phyloP scores from a whole-genome alignment of 192 early-diverging fungal species.

The Chytriomyces confervae region DNA sequence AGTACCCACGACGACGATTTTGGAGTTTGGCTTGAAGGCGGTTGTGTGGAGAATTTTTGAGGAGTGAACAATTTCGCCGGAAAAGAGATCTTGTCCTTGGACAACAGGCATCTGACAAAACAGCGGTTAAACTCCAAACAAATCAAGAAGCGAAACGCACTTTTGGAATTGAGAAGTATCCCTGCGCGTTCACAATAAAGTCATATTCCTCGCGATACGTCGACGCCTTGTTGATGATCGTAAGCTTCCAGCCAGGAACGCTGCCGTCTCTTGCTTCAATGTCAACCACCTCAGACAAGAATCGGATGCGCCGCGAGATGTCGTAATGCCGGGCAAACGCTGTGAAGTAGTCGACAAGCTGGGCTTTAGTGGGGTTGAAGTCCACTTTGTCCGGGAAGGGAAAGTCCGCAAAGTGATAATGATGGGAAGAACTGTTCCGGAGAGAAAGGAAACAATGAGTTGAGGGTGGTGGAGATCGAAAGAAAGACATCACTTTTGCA shows the following conservation, averaged over 20 bases:
- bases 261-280: neutral
- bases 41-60: neutral
- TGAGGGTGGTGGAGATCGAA: too few relatives aligned
- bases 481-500: too few relatives aligned
- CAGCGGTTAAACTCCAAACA: neutral
- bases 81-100: neutral
- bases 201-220: neutral
- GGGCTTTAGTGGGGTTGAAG: neutral
- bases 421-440: neutral
- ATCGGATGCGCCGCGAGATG: neutral
- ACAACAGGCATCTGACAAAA: neutral
- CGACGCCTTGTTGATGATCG: neutral
- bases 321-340: neutral
- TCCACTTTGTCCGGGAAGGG: neutral
- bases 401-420: conserved; percentile 6
- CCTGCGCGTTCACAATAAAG: conserved; percentile 16
- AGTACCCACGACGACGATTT: too few relatives aligned
- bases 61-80: neutral
- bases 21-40: too few relatives aligned
- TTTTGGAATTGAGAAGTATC: neutral
- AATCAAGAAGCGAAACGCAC: neutral
- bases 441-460: too few relatives aligned
- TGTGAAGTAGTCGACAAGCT: neutral
- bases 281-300: neutral
- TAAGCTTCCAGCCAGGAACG: neutral